phyloP scores from a whole-genome alignment of 441 rosid genomes.

The Syzygium malaccense region DNA sequence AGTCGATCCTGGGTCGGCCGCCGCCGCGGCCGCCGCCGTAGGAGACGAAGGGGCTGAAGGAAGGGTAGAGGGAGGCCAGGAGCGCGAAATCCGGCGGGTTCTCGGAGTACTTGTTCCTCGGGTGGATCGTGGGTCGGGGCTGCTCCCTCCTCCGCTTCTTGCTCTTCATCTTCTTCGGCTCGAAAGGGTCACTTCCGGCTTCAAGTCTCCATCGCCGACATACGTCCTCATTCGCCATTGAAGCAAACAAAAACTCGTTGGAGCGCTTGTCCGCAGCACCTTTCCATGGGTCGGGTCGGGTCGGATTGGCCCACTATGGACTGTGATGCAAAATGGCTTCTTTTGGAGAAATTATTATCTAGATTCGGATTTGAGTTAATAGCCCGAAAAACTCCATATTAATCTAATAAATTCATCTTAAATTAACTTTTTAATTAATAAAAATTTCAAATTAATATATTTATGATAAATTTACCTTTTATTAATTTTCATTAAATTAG shows the following conservation, averaged over 20 bases:
- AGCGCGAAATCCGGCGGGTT: slow-evolving; percentile 73
- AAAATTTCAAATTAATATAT: too few species aligned
- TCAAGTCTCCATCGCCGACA: neutral
- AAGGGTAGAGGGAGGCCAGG: slow-evolving; percentile 69
- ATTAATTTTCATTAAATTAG: too few species aligned
- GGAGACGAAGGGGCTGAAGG: slow-evolving; percentile 64
- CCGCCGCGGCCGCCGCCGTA: slow-evolving; percentile 51
- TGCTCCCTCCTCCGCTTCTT: slow-evolving; percentile 40
- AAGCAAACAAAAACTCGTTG: neutral
- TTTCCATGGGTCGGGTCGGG: neutral
- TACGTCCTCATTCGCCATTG: rapidly evolving
- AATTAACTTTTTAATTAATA: too few species aligned
- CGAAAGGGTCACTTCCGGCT: neutral
- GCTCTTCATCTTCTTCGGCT: slow-evolving; percentile 41
- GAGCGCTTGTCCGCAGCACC: neutral
- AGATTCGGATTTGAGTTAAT: neutral
- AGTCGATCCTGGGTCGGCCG: slow-evolving; percentile 68
- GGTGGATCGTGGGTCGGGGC: slow-evolving; percentile 42
- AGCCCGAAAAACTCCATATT: too few species aligned
- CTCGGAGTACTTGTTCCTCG: slow-evolving; percentile 61
- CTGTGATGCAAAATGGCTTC: neutral
- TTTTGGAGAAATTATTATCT: neutral
- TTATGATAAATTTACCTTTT: too few species aligned
- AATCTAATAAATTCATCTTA: too few species aligned
- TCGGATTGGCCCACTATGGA: neutral